phyloP scores from a whole-genome alignment of 176 grass and related monocot genomes.

The Chloris gayana region DNA sequence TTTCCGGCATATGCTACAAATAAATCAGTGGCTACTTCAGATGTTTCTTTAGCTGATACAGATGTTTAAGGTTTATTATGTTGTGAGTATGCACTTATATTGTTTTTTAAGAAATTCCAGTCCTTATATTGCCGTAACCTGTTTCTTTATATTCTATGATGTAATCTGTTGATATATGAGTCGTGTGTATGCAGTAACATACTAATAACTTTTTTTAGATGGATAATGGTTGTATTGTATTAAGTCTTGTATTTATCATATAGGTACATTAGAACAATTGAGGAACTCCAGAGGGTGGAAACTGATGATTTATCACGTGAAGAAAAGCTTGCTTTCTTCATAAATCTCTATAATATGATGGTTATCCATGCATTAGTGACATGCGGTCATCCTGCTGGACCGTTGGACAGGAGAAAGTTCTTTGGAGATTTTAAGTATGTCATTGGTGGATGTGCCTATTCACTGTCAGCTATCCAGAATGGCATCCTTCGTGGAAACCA shows the following conservation, averaged over 20 bases:
- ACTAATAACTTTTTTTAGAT: constrained; percentile 11
- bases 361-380: constrained; percentile 80
- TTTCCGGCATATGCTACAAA: constrained; percentile 13
- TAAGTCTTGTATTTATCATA: constrained; percentile 26
- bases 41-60: constrained; percentile 11
- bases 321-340: constrained; percentile 94
- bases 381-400: constrained; percentile 66
- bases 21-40: constrained; percentile 14
- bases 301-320: constrained; percentile 69
- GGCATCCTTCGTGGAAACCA: constrained; percentile 86
- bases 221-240: constrained; percentile 14
- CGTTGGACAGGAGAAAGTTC: constrained; percentile 84
- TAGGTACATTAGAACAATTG: constrained; percentile 87
- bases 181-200: constrained; percentile 14
- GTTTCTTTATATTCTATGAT: background rate
- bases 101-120: background rate
- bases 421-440: constrained; percentile 98
- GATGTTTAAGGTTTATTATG: constrained; percentile 14
- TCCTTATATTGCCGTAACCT: constrained; percentile 13
- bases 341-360: constrained; percentile 99
- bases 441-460: constrained; percentile 88
- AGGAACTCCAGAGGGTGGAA: constrained; percentile 93
- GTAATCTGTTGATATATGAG: constrained; percentile 12
- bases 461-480: constrained; percentile 91
- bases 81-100: constrained; percentile 16